Base-by-base conservation (phyloP, 345 rosid species). In the Camelina sativa region DNA sequence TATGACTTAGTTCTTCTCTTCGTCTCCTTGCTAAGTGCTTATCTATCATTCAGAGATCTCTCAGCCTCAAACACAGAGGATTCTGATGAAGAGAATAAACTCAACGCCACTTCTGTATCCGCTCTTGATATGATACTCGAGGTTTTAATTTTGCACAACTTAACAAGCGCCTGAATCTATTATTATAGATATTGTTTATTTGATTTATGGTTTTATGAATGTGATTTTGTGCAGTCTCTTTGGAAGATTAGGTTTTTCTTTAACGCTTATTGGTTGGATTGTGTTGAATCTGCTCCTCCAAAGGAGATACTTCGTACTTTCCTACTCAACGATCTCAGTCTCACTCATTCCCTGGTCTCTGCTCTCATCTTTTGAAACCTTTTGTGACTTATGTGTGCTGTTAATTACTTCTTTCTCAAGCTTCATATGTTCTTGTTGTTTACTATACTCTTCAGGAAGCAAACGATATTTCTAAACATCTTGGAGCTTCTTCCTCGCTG, bases 101-200 rank as follows among this genome's bases (percentile, higher is more conserved):
- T n/a, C n/a, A n/a, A n/a, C n/a, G n/a, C n/a, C n/a, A n/a, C n/a
- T n/a, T n/a, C 19, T 23, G 41, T 61, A 10, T 61, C 61, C 23
- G 68, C 61, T 61, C 43, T 61, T 38, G 19, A 62, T 50, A 34
- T 28, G 51, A 62, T 48, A 51, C 68, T 72, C 52, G 19, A 62
- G 76, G 76, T 25, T 25, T 23, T 25, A 0, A 2, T 61, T 22
- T 32, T 34, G 0, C 37, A 10, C 2, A 6, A 34, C 11, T 28
- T 9, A n/a, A 15, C 51, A 47, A 25, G 1, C 6, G 25, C 20
- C 20, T 19, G 12, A 51, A 19, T 51, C 55, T 4, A 20, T 8
- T 19, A 20, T 20, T 20, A 20, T 20, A n/a, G n/a, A n/a, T n/a
- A n/a, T n/a, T n/a, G n/a, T 20, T 20, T 1, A 20, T 20, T 20